Evolutionary conservation across 768 basidiomycete species (phyloP).

Genomic region (Hebeloma cylindrosporum): DNA sequence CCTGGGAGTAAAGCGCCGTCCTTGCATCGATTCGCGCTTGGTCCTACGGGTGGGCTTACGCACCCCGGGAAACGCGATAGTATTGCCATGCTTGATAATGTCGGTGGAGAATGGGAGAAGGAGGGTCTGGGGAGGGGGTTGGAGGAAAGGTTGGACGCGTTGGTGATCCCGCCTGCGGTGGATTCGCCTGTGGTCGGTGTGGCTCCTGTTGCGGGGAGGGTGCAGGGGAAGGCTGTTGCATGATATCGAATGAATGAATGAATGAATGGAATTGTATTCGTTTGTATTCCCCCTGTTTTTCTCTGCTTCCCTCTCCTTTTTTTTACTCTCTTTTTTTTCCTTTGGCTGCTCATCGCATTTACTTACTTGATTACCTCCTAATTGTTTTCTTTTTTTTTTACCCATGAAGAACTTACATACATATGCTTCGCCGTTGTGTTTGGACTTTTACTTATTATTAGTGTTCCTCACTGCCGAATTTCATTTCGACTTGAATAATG

Average conservation of each 20-base stretch:
- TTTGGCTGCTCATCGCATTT: background rate
- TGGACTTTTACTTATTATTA: too few relatives aligned
- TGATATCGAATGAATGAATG: too few relatives aligned
- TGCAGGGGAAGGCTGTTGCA: too few relatives aligned
- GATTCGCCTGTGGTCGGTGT: too few relatives aligned
- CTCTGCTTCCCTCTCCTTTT: background rate
- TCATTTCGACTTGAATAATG: too few relatives aligned
- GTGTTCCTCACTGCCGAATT: too few relatives aligned
- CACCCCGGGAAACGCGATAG: conserved; percentile 35
- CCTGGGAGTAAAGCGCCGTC: conserved; percentile 28
- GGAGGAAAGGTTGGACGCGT: conserved; percentile 73
- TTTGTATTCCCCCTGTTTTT: background rate
- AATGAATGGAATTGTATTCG: conserved; percentile 25
- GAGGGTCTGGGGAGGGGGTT: conserved; percentile 81
- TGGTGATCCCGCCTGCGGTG: too few relatives aligned
- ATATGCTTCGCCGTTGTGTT: too few relatives aligned
- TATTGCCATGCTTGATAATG: conserved; percentile 53
- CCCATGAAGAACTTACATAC: too few relatives aligned
- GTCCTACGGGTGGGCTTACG: conserved; percentile 26
- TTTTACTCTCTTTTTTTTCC: background rate
- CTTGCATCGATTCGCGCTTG: conserved; percentile 24
- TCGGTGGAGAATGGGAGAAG: conserved; percentile 85
- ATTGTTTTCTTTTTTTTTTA: background rate
- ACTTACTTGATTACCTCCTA: background rate
- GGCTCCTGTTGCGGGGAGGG: too few relatives aligned